Evolutionary conservation across 495 filamentous ascomycete genomes (phyloP).

Genomic region (Annulohypoxylon nitens): DNA sequence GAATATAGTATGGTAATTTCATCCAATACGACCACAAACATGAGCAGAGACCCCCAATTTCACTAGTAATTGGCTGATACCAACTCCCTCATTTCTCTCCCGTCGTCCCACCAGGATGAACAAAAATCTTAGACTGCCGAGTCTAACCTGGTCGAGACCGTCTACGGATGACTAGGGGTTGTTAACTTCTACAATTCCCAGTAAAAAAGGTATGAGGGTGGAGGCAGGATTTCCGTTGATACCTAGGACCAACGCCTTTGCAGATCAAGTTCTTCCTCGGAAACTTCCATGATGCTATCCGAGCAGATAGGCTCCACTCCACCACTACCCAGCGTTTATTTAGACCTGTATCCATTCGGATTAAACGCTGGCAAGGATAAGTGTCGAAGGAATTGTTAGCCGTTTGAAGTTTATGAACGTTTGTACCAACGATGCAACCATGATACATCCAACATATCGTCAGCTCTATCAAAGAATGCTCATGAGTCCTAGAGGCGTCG

Average conservation of each 20-base stretch:
- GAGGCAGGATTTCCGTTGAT: not conserved
- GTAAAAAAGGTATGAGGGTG: not conserved
- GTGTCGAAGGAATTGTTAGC: not conserved
- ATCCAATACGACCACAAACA: constrained; percentile 5
- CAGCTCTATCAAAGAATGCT: not conserved
- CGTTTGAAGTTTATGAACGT: constrained; percentile 17
- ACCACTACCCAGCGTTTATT: not conserved
- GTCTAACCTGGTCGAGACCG: not conserved
- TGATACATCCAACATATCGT: not conserved
- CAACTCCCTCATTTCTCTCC: not conserved
- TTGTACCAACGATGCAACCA: constrained; percentile 4
- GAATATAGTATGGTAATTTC: not conserved
- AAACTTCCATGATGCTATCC: constrained; percentile 1
- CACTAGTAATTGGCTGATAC: constrained; percentile 20
- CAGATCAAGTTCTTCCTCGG: constrained; percentile 4
- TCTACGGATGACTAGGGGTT: not conserved
- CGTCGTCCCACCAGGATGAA: not conserved
- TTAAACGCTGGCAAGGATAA: not conserved
- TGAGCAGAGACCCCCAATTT: not conserved
- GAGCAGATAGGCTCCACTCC: constrained; percentile 12
- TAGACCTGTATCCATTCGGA: not conserved
- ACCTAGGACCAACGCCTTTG: not conserved
- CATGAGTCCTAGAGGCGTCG: not conserved
- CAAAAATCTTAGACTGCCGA: not conserved
- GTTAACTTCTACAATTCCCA: not conserved